Evolutionary conservation across 495 filamentous ascomycete genomes (phyloP).

Genomic region (Penicillium turbatum): DNA sequence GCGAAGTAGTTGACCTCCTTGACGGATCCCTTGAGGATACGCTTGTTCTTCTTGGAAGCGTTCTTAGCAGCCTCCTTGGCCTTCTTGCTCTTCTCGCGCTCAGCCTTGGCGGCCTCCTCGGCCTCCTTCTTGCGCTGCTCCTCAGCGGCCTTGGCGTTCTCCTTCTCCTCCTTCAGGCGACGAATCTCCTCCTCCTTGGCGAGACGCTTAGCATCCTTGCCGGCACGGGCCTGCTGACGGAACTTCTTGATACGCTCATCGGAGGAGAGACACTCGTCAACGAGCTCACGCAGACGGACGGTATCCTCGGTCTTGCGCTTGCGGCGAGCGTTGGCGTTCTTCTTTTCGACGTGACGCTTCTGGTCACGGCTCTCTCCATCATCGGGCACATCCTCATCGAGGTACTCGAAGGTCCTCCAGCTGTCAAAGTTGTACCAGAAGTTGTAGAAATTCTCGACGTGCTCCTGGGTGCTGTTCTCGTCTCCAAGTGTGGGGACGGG

Average conservation of each 20-base stretch:
- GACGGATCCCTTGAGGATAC: constrained; percentile 82
- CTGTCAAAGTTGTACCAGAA: constrained; percentile 99
- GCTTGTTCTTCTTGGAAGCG: constrained; percentile 98
- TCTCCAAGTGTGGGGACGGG: constrained; percentile 82
- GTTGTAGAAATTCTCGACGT: constrained; percentile 95
- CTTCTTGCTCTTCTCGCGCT: constrained; percentile 85
- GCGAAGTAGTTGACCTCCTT: constrained; percentile 93
- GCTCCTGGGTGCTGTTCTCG: constrained; percentile 78
- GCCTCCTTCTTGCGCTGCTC: constrained; percentile 72
- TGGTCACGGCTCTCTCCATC: constrained; percentile 99
- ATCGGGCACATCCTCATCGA: constrained; percentile 96
- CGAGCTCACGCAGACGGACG: constrained; percentile 76
- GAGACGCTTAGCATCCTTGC: constrained; percentile 87
- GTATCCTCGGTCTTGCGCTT: constrained; percentile 99
- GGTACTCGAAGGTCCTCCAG: constrained; percentile 96
- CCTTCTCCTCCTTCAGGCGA: constrained; percentile 73
- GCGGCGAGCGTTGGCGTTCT: constrained; percentile 94
- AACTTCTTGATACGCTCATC: constrained; percentile 98
- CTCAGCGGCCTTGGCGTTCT: constrained; percentile 71
- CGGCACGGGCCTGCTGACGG: constrained; percentile 80
- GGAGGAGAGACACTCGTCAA: constrained; percentile 74
- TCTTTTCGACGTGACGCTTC: constrained; percentile 94
- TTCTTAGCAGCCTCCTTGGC: constrained; percentile 96
- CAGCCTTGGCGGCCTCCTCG: constrained; percentile 78
- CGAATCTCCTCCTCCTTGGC: constrained; percentile 91